Base-by-base conservation (phyloP, 2,329 filamentous ascomycete species). In the Beauveria sp. region DNA sequence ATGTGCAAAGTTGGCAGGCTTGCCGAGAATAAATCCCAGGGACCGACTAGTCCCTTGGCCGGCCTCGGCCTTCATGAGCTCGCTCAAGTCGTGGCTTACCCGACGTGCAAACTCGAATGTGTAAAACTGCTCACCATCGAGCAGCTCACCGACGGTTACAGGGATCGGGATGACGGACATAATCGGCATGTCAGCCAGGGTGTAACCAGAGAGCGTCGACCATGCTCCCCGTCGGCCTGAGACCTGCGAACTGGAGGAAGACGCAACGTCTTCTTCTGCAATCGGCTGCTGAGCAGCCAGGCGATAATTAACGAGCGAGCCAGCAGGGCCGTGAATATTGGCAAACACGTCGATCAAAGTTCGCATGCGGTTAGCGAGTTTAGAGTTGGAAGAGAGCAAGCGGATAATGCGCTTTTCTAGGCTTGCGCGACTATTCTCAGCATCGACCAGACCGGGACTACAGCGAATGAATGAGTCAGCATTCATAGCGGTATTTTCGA, bases 401-500 rank as follows among this genome's bases (percentile, higher is more conserved):
- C 74, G 66, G 1, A 66, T 66, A 52, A 74, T 72, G 31, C 74
- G 71, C 40, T 72, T 71, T 20, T 70, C 68, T 16, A 75, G 71
- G 40, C 70, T 72, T 57, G 72, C 66, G 62, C 68, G 67, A 61
- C 73, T 74, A 65, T 72, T 74, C 46, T 72, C 69, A 31, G 74
- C 74, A 59, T 75, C 74, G 24, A 68, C 68, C 51, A 73, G 70
- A 61, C 72, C 72, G 4, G 72, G 73, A 62, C 73, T 75, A 57
- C 14, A 22, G 40, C 5, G 18, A 9, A 20, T 8, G 24, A n/a
- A 26, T 7, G 24, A 18, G 45, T 40, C 24, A 40, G 51, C 28
- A 28, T 34, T 26, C 51, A 22, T 22, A 34, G 45, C 4, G 12
- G 4, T 34, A 14, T 24, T 16, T 26, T 22, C 26, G 5, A 28